Evolutionary conservation across 2,329 filamentous ascomycete species (phyloP), one percentile per base, ranked within the genome.

Genomic region (Phaeoacremonium minimum): DNA sequence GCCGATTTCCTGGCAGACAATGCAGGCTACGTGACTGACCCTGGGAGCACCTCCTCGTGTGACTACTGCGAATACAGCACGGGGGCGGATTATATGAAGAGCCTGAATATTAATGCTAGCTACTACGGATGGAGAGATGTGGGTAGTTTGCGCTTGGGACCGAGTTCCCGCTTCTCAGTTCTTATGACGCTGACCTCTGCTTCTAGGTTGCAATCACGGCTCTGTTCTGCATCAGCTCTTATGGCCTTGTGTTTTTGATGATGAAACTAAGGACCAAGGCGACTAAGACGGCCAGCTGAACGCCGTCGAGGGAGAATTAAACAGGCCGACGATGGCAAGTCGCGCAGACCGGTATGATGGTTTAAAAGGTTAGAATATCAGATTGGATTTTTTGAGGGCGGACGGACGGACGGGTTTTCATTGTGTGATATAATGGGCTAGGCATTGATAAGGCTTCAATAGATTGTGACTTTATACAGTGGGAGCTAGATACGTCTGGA

Each of bases 1-100:
- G 59, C 63, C 3, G 45, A 60, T 0, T 85, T 72, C 49, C 71
- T 75, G 2, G 40, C 59, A 16, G 56, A 72, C 37, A 61, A 67
- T 0, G 79, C 79, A 1, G 80, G 83, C 0, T 83, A 83, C 42
- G 71, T 86, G 1, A 69, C 70, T 2, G 71, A 66, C n/a, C 57
- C 60, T 0, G 63, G 73, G 37, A 79, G 73, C 0, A 49, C 74
- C 15, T 83, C 80, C 53, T 69, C 74, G 18, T 87, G 83, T 53
- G 72, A 77, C 15, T 82, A 75, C 51, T 87, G 83, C 46, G 75
- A 80, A 42, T 82, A 75, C 41, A 64, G 66, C 2, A 71, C 58
- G 3, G 83, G 82, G 0, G 77, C 83, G 45, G 58, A 78, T 46
- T 86, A 80, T 47, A 71, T 76, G 0, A 54, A 53, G 0, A 61